phyloP scores from a whole-genome alignment of 106 monocot species.

The Narthecium ossifragum region DNA sequence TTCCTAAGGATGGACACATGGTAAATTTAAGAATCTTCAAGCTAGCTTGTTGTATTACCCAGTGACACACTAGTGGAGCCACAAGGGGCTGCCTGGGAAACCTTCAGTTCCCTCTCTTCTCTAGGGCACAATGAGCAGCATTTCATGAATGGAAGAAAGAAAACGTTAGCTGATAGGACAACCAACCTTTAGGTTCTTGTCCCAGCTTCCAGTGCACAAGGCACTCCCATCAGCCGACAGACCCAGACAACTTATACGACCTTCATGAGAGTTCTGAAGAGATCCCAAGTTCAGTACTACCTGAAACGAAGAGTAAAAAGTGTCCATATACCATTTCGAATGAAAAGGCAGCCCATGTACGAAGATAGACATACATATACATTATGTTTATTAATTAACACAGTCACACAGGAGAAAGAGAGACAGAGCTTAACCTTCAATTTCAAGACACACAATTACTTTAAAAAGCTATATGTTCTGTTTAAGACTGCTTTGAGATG shows the following conservation, averaged over 20 bases:
- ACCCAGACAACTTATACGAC: conserved; percentile 80
- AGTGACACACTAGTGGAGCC: background rate
- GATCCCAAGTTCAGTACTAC: conserved; percentile 78
- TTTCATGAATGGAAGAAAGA: background rate
- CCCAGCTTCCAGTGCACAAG: conserved; percentile 96
- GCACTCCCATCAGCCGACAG: conserved; percentile 96
- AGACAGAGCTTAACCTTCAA: too few relatives aligned
- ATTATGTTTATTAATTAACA: too few relatives aligned
- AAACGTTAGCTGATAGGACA: background rate
- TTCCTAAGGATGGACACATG: background rate
- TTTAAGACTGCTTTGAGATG: too few relatives aligned
- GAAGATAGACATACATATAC: too few relatives aligned
- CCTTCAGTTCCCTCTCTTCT: background rate
- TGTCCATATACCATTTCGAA: too few relatives aligned
- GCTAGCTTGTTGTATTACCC: background rate
- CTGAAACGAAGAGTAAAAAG: too few relatives aligned
- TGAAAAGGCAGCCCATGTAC: too few relatives aligned
- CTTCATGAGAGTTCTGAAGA: conserved; percentile 84
- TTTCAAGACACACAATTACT: too few relatives aligned
- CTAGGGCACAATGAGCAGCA: background rate
- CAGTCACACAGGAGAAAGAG: too few relatives aligned
- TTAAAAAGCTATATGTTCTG: too few relatives aligned
- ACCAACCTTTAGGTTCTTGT: conserved; percentile 87
- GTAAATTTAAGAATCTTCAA: background rate
- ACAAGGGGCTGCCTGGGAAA: background rate